Evolutionary conservation across 1,284 basidiomycete species (phyloP).

Genomic region (Filobasidium uniguttulatum): DNA sequence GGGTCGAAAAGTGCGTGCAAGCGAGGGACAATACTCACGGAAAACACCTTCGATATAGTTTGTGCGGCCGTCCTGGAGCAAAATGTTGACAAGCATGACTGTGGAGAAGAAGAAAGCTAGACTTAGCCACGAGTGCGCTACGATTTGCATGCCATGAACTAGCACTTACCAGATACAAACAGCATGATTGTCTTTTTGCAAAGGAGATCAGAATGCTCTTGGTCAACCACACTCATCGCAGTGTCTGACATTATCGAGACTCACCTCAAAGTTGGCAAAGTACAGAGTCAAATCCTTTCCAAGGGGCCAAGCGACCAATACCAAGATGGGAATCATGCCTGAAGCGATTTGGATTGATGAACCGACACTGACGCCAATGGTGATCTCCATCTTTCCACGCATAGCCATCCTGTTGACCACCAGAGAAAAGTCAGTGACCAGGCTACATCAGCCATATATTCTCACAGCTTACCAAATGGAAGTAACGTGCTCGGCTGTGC

Average conservation of each 20-base stretch:
- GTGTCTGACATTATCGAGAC: constrained; percentile 24
- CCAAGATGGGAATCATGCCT: constrained; percentile 70
- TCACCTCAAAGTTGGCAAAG: constrained; percentile 64
- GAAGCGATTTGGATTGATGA: constrained; percentile 84
- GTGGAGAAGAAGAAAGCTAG: neutral
- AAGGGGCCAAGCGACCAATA: constrained; percentile 67
- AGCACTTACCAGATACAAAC: constrained; percentile 48
- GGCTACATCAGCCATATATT: neutral
- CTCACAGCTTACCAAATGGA: constrained; percentile 58
- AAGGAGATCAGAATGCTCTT: no score
- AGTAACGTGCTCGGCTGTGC: constrained; percentile 57
- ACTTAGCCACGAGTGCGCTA: neutral
- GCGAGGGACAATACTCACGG: constrained; percentile 21
- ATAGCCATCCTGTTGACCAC: constrained; percentile 67
- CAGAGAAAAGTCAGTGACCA: neutral
- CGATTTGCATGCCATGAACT: no score
- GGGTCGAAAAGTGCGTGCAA: neutral
- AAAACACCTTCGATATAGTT: constrained; percentile 81
- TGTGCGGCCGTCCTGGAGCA: constrained; percentile 58
- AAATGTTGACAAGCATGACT: constrained; percentile 64
- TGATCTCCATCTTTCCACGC: constrained; percentile 64
- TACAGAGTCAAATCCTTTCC: constrained; percentile 66
- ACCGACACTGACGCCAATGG: constrained; percentile 78
- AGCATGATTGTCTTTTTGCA: constrained; percentile 55
- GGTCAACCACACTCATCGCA: neutral